Evolutionary conservation across 345 rosid species (phyloP).

Genomic region (Noccaea caerulescens): DNA sequence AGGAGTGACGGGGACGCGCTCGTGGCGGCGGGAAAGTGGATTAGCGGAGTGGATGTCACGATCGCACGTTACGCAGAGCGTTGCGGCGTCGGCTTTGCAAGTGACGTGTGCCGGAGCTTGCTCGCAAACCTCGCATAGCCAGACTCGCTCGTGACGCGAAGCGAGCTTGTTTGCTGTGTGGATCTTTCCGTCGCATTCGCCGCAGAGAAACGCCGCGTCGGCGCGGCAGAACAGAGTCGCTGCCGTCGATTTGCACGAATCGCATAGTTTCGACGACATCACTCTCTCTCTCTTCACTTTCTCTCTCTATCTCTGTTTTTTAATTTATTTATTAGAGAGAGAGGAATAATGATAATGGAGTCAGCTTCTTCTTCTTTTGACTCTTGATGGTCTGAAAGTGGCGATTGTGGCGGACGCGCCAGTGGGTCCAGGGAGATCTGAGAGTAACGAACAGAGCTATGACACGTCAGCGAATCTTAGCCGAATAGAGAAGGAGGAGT

Average conservation of each 20-base stretch:
- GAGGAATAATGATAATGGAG: slow-evolving; percentile 1
- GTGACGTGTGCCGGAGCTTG: slow-evolving; percentile 92
- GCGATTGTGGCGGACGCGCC: slow-evolving; percentile 15
- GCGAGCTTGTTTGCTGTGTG: slow-evolving; percentile 95
- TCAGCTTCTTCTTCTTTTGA: slow-evolving; percentile 22
- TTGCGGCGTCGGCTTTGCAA: slow-evolving; percentile 96
- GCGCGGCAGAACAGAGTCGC: slow-evolving; percentile 82
- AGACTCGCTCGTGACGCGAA: slow-evolving; percentile 88
- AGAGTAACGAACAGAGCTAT: not conserved
- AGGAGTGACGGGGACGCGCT: slow-evolving; percentile 74
- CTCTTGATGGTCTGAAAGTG: slow-evolving; percentile 33
- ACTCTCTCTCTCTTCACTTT: slow-evolving; percentile 3
- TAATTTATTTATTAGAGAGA: not conserved
- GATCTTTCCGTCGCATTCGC: slow-evolving; percentile 72
- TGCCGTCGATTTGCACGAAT: slow-evolving; percentile 80
- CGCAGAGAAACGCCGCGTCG: slow-evolving; percentile 89
- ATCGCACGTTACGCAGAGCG: slow-evolving; percentile 86
- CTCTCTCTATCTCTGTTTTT: not conserved
- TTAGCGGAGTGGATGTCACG: slow-evolving; percentile 94
- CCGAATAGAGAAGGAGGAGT: slow-evolving; percentile 40
- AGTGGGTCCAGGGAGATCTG: slow-evolving; percentile 65
- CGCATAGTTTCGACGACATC: slow-evolving; percentile 82
- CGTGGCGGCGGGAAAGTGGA: slow-evolving; percentile 82
- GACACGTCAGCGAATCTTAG: slow-evolving; percentile 61
- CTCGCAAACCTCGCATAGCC: slow-evolving; percentile 89